A percentile compares a stretch with the other conserved stretches of the same genome.
These are phyloP conservation scores for Alternaria brassicicola DNA, from an alignment of 2,329 filamentous ascomycete species.

Conservation along the genomic window DNA sequence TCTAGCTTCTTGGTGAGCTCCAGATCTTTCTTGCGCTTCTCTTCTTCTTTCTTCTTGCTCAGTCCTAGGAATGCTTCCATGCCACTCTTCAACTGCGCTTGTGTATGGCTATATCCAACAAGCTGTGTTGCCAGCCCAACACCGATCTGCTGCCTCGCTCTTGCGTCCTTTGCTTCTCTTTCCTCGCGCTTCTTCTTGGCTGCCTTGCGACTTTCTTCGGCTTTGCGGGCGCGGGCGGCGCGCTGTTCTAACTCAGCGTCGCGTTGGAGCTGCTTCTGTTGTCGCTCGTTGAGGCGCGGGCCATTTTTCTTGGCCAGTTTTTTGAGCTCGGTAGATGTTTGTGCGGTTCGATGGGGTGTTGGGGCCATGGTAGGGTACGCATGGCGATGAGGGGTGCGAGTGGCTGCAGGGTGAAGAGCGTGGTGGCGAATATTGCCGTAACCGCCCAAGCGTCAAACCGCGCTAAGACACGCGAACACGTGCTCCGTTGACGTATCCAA, in stretches of 20 bases:
- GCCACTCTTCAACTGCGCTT: slow-evolving; percentile 45
- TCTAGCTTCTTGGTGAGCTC: slow-evolving; percentile 32
- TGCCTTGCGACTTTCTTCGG: slow-evolving; percentile 37
- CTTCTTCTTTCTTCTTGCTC: slow-evolving; percentile 31
- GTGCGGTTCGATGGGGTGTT: slow-evolving; percentile 33
- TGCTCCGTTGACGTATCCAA: not conserved
- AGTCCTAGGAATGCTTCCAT: slow-evolving; percentile 48
- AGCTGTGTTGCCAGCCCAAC: slow-evolving; percentile 48
- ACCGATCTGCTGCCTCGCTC: slow-evolving; percentile 36
- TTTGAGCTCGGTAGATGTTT: slow-evolving; percentile 46
- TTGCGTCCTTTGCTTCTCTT: slow-evolving; percentile 40
- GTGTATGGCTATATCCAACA: slow-evolving; percentile 47
- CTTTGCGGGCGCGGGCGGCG: slow-evolving; percentile 41
- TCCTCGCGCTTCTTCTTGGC: slow-evolving; percentile 42
- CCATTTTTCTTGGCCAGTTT: slow-evolving; percentile 42
- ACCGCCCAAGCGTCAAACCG: slow-evolving; percentile 1
- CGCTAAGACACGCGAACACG: slow-evolving; percentile 15
- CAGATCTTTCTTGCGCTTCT: slow-evolving; percentile 24
- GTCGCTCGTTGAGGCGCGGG: slow-evolving; percentile 29
- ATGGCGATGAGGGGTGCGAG: slow-evolving; percentile 12
- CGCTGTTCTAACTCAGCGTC: slow-evolving; percentile 40
- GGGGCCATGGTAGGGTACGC: slow-evolving; percentile 30
- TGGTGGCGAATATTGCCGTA: slow-evolving; percentile 5
- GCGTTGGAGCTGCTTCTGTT: slow-evolving; percentile 42
- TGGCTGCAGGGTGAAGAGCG: not conserved